These are phyloP conservation scores for Schizonepeta tenuifolia DNA, from an alignment of 257 asterid genomes.

Conservation along the genomic window DNA sequence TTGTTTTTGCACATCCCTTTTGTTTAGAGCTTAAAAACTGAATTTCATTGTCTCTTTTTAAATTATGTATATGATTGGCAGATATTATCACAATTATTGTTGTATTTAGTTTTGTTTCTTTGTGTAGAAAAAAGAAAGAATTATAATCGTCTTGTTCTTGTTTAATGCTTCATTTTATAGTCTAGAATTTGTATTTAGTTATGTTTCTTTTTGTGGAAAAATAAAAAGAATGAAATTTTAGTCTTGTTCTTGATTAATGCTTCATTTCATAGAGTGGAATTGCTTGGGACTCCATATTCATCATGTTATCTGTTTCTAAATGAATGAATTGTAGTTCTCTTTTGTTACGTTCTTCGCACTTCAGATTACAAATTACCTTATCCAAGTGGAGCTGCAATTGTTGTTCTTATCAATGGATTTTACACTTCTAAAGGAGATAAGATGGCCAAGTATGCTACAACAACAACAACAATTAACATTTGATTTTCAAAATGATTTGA, in stretches of 20 bases:
- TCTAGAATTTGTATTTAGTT: constrained; percentile 8
- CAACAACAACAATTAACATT: no score
- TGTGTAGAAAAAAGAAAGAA: constrained; percentile 10
- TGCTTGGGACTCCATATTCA: constrained; percentile 18
- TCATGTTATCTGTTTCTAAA: background rate
- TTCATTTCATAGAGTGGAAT: constrained; percentile 18
- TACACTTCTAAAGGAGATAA: no score
- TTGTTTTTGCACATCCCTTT: constrained; percentile 30
- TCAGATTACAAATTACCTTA: no score
- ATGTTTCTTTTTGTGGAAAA: background rate
- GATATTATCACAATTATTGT: background rate
- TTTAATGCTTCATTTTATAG: constrained; percentile 21
- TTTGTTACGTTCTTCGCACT: background rate
- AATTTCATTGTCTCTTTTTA: background rate
- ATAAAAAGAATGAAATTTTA: background rate
- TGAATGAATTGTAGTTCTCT: constrained; percentile 5
- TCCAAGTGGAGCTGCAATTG: no score
- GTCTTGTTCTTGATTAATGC: constrained; percentile 26
- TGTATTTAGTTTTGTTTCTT: constrained; percentile 7
- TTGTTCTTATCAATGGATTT: no score
- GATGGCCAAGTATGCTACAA: no score
- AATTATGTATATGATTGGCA: background rate
- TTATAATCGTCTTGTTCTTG: no score
- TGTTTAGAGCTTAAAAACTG: constrained; percentile 25
- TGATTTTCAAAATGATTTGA: no score